Evolutionary conservation across 2,329 filamentous ascomycete genomes (phyloP), one percentile per base, ranked within the genome.

Genomic region (Colletotrichum magnum): DNA sequence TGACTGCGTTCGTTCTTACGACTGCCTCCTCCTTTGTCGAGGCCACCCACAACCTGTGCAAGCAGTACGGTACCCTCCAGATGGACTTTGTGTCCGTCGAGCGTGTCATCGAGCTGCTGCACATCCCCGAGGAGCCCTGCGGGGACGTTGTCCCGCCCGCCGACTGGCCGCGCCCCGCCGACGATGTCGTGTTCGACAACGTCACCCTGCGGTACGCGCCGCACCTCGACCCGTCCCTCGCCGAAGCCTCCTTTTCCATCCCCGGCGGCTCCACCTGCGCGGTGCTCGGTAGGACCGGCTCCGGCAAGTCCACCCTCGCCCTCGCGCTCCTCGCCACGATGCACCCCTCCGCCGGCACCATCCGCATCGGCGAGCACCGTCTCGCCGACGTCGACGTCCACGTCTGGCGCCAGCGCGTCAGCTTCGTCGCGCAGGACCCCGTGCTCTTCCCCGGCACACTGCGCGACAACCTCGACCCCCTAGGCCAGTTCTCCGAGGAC

Each of bases 71-170:
- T 2, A 89, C 93, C 75, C 85, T 97, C 1, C 94, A 97, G 77
- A 94, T 97, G 88, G 92, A 97, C 76, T 97, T 97, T 73, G 94
- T 97, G 0, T 95, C 93, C 0, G 93, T 97, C 0, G 94, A 97
- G 80, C 89, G 94, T 48, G 91, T 97, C 0, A 90, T 96, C 10
- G 93, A 96, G 78, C 86, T 97, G 0, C 85, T 96, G 1, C 88
- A 93, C 68, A 87, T 97, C 0, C 92, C 95, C 16, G 89, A 93
- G 76, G 94, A 97, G 77, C 83, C 89, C 0, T 85, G 83, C 0
- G 94, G 94, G 1, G 85, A 87, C 1, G 79, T 93, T 3, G 80
- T 88, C 2, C 94, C 94, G 0, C 93, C 93, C 0, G 89, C 92
- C 0, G 88, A 88, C 58, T 97, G 94, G 94, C 94, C 94, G 0